Conservation (phyloP, 2,329 filamentous ascomycete genomes). For the Cordyceps fumosorosea region DNA sequence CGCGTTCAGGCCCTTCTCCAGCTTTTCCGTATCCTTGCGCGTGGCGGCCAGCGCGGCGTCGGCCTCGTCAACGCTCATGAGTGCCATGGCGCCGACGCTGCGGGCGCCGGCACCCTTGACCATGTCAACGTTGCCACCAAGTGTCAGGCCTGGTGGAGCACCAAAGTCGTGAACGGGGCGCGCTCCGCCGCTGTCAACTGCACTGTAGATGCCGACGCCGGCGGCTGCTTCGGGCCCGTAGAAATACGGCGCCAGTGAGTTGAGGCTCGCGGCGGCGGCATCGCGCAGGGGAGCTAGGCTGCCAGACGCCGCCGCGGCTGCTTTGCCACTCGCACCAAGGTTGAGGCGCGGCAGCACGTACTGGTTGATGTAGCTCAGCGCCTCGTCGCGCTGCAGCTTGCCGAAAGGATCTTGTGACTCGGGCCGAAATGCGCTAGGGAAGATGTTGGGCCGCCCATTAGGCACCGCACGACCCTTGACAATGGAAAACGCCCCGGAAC, state of each 20-base stretch:
- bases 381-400: conserved; percentile 61
- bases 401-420: conserved; percentile 51
- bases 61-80: conserved; percentile 58
- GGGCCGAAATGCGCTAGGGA: conserved; percentile 42
- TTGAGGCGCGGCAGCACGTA: conserved; percentile 57
- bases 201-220: conserved; percentile 38
- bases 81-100: conserved; percentile 38
- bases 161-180: conserved; percentile 30
- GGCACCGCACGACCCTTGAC: conserved; percentile 60
- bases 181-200: conserved; percentile 25
- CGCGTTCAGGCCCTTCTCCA: conserved; percentile 55
- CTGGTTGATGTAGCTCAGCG: conserved; percentile 63
- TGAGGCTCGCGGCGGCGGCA: conserved; percentile 43
- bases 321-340: conserved; percentile 42
- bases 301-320: conserved; percentile 25
- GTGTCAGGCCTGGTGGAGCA: conserved; percentile 16
- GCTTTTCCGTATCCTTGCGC: conserved; percentile 52
- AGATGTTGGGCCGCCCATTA: conserved; percentile 56
- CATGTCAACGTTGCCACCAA: conserved; percentile 23
- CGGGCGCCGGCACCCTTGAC: conserved; percentile 23
- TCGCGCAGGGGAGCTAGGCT: conserved; percentile 32
- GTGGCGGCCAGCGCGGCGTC: conserved; percentile 48
- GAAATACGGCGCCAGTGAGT: conserved; percentile 51
- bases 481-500: conserved; percentile 51
- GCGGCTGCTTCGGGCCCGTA: conserved; percentile 41